These are phyloP conservation scores for Leccinum rimulosum DNA, from an alignment of 768 basidiomycete genomes.

Conservation along the genomic window DNA sequence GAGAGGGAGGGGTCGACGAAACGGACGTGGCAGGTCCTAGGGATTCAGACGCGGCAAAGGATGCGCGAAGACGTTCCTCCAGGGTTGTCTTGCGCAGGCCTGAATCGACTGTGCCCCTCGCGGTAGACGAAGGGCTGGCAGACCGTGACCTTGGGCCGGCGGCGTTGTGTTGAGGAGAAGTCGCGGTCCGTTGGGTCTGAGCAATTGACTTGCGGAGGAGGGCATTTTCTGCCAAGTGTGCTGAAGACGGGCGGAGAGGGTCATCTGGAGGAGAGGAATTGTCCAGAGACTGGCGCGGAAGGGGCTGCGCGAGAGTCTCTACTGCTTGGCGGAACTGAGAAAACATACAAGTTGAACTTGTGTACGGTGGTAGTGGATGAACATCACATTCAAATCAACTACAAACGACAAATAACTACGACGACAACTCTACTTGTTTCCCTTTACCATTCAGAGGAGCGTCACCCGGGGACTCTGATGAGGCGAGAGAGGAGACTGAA, in stretches of 20 bases:
- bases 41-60: constrained; percentile 55
- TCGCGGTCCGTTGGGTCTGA: constrained; percentile 48
- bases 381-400: constrained; percentile 3
- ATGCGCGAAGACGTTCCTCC: constrained; percentile 75
- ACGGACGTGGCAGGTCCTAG: constrained; percentile 43
- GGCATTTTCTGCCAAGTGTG: constrained; percentile 60
- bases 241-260: constrained; percentile 37
- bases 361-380: not conserved
- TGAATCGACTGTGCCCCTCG: constrained; percentile 18
- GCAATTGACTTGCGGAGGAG: constrained; percentile 63
- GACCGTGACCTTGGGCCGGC: constrained; percentile 20
- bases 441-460: constrained; percentile 48
- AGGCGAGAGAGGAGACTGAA: constrained; percentile 22
- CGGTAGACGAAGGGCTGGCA: constrained; percentile 22
- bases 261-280: constrained; percentile 27
- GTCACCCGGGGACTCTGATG: constrained; percentile 14
- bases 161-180: constrained; percentile 31
- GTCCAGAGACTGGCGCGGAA: constrained; percentile 38
- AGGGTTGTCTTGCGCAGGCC: constrained; percentile 53
- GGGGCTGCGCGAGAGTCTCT: constrained; percentile 59
- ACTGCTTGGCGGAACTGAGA: constrained; percentile 71
- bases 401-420: constrained; percentile 17
- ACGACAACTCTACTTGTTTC: constrained; percentile 46
- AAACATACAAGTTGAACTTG: constrained; percentile 52
- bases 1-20: constrained; percentile 41